Conservation (phyloP, 352 stramenopile species). For the Globisporangium lucens region DNA sequence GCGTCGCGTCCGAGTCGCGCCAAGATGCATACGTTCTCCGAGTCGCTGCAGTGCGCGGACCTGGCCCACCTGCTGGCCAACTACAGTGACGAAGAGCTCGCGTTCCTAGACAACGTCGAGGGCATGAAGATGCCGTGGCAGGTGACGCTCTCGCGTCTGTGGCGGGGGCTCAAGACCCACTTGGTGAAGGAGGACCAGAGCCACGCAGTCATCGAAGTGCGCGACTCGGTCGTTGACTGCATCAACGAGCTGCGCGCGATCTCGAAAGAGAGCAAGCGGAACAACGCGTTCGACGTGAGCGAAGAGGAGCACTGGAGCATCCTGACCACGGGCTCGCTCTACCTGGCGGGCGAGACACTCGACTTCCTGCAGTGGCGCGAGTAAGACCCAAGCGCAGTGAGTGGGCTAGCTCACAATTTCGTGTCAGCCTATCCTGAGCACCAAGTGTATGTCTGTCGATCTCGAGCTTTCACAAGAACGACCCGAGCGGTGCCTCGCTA, state of each 20-base stretch:
- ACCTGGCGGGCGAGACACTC: constrained; percentile 65
- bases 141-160: constrained; percentile 50
- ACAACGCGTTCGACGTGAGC: constrained; percentile 10
- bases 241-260: constrained; percentile 46
- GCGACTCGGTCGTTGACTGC: constrained; percentile 58
- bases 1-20: constrained; percentile 60
- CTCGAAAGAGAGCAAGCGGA: constrained; percentile 18
- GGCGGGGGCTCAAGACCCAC: constrained; percentile 44
- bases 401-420: background rate
- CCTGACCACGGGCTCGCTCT: constrained; percentile 74
- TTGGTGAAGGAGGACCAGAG: constrained; percentile 27
- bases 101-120: constrained; percentile 36
- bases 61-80: constrained; percentile 33
- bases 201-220: constrained; percentile 34
- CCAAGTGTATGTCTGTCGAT: background rate
- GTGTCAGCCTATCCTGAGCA: background rate
- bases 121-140: constrained; percentile 49
- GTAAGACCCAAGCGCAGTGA: constrained; percentile 12
- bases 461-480: background rate
- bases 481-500: background rate
- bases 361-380: constrained; percentile 64
- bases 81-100: constrained; percentile 47
- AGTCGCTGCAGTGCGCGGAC: constrained; percentile 41
- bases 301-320: constrained; percentile 50
- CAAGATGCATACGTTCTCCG: constrained; percentile 67